Evolutionary conservation across 1,284 basidiomycete genomes (phyloP), one percentile per base, ranked within the genome.

Genomic region (Rhodotorula sp.): DNA sequence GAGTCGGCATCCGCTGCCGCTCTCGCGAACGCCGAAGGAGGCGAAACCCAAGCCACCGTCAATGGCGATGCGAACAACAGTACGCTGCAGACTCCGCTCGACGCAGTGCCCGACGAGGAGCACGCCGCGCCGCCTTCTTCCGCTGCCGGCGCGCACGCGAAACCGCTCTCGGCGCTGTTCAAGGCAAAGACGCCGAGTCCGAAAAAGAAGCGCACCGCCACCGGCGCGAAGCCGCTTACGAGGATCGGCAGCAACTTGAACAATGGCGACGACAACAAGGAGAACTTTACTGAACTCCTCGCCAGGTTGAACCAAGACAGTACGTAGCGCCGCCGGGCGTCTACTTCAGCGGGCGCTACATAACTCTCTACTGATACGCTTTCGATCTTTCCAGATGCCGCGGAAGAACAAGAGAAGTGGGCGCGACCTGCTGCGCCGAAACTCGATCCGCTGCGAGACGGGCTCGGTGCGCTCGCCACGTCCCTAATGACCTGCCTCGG

Each of bases 371-470:
- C 61, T 64, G n/a, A 57, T 46, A 3, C 14, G 1, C 14, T 48
- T 14, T 29, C 10, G 15, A 10, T 30, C 20, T 17, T 7, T 22
- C 6, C 62, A 75, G 70, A 60, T 42, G 29, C 71, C 44, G 62
- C 63, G 33, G 76, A 76, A 42, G 74, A 76, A 37, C 63, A 67
- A 22, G 59, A 89, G 77, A 56, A 67, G 33, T 97, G 94, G 94
- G 83, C 86, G 4, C 85, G 94, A 67, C 92, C 93, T 0, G 71
- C 79, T 7, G 81, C 91, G 8, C 82, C 83, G 3, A 78, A 79
- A 22, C 79, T 95, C 24, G 82, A 91, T 75, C 82, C 84, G 51
- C 84, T 85, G 69, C 84, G 76, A 56, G 88, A 94, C 76, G 81
- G 85, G 4, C 88, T 95, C 61, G 79, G 86, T 87, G 62, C 74